Evolutionary conservation across 345 rosid species (phyloP).

Genomic region (Hibiscus tridactylites): DNA sequence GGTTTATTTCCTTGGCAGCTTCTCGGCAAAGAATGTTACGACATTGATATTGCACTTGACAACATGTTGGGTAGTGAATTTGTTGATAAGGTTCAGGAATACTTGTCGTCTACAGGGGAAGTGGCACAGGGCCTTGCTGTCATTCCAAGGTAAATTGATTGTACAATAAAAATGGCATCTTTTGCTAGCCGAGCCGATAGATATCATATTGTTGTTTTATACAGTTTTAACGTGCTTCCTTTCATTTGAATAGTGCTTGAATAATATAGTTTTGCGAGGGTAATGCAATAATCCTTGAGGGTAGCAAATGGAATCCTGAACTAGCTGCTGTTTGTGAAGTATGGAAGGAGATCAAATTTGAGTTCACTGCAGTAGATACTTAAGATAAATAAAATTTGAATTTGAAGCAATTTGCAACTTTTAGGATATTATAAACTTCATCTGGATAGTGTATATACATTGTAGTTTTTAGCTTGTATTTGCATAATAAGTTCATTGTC

Average conservation of each 20-base stretch:
- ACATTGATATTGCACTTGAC: conserved; percentile 86
- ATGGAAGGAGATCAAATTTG: no score
- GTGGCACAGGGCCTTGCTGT: conserved; percentile 58
- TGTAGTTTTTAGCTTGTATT: not conserved
- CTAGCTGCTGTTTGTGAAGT: no score
- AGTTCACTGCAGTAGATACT: no score
- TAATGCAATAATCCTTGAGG: no score
- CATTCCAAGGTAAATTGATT: conserved; percentile 49
- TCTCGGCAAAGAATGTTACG: conserved; percentile 79
- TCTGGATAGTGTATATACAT: not conserved
- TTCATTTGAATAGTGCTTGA: not conserved
- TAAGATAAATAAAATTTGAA: no score
- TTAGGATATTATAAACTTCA: not conserved
- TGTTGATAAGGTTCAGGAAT: conserved; percentile 61
- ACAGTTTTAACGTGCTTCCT: not conserved
- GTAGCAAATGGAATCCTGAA: no score
- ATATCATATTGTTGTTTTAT: not conserved
- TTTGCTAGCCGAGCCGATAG: not conserved
- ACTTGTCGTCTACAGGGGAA: conserved; percentile 56
- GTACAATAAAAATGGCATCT: not conserved
- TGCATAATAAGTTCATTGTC: not conserved
- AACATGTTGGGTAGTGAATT: conserved; percentile 79
- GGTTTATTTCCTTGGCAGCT: conserved; percentile 42
- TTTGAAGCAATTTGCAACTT: not conserved
- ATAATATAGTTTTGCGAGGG: not conserved